These are phyloP conservation scores for Salix viminalis DNA, from an alignment of 345 rosid species.

Conservation along the genomic window DNA sequence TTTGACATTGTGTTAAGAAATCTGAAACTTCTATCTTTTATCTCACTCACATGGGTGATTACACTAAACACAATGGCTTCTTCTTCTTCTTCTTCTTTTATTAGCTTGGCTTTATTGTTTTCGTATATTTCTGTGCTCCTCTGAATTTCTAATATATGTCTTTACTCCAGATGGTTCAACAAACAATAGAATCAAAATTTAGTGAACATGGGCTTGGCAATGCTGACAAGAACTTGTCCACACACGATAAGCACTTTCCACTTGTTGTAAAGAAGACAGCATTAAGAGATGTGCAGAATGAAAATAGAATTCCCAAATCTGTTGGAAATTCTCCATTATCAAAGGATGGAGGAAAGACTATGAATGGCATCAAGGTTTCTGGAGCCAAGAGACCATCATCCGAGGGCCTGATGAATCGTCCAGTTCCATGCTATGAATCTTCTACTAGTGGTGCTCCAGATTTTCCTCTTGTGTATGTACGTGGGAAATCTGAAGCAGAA, in stretches of 20 bases:
- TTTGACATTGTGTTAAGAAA: too few species aligned
- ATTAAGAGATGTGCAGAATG: constrained; percentile 57
- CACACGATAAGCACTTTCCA: constrained; percentile 37
- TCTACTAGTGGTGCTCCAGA: constrained; percentile 41
- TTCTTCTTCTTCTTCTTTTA: not conserved
- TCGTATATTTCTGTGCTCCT: not conserved
- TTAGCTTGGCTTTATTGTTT: not conserved
- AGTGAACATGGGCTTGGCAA: constrained; percentile 35
- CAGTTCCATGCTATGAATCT: constrained; percentile 33
- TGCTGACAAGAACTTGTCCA: constrained; percentile 34
- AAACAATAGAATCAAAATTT: constrained; percentile 39
- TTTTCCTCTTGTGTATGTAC: constrained; percentile 70
- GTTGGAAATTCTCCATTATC: constrained; percentile 30
- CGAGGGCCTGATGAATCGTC: constrained; percentile 34
- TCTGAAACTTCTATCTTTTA: too few species aligned
- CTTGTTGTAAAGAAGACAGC: constrained; percentile 49
- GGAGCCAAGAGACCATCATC: constrained; percentile 51
- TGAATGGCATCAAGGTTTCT: constrained; percentile 43
- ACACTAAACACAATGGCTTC: not conserved
- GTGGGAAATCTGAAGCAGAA: constrained; percentile 69
- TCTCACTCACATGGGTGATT: not conserved
- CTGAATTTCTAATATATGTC: not conserved
- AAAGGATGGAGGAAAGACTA: constrained; percentile 37
- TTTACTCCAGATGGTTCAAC: constrained; percentile 48
- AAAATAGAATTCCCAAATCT: constrained; percentile 43